Base-by-base conservation (phyloP, 2,329 filamentous ascomycete genomes). In the Arthrobotrys sphaeroides region DNA sequence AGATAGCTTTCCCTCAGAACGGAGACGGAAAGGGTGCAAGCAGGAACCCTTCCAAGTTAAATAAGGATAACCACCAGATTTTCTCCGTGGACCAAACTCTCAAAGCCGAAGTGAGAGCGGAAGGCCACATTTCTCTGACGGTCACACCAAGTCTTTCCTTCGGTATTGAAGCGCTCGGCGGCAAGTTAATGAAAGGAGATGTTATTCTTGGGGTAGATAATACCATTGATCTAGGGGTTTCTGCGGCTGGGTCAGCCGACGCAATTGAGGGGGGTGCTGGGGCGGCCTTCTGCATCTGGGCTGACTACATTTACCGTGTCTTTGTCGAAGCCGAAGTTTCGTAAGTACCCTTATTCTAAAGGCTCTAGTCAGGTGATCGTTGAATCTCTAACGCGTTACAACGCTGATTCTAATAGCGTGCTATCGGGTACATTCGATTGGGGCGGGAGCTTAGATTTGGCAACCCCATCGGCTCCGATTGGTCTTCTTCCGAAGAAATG, bases 161-260 rank as follows among this genome's bases (percentile, higher is more conserved):
- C 18, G 47, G 62, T 20, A 57, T 67, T 24, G 62, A 67, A 13
- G 62, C 51, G 4, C 47, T 67, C n/a, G 62, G 62, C 6, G 62
- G 62, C 3, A 67, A 67, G 13, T 10, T 67, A 16, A 57, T 57
- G 47, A 67, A 67, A 28, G 62, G 62, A 33, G 62, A 67, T 31
- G 62, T 67, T 1, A 67, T 55, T 31, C 24, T 67, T 1, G 62
- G 62, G 5, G 62, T 67, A 0, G 62, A 67, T 43, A 67, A 57
- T 55, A 57, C 62, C 9, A 57, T 67, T 13, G 62, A 55, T 9
- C n/a, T 67, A 5, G 62, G 62, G 6, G 33, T 67, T 2, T 67
- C 62, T 28, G 62, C 62, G 0, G 45, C 47, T 36, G 47, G 47
- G 18, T 45, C 47, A 0, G 62, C 62, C 12, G 62, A 64, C 12